Percentiles rank a stretch among this genome's conserved stretches.
Evolutionary conservation across 768 basidiomycete species (phyloP).

Genomic region (Leccinum sublutescens): DNA sequence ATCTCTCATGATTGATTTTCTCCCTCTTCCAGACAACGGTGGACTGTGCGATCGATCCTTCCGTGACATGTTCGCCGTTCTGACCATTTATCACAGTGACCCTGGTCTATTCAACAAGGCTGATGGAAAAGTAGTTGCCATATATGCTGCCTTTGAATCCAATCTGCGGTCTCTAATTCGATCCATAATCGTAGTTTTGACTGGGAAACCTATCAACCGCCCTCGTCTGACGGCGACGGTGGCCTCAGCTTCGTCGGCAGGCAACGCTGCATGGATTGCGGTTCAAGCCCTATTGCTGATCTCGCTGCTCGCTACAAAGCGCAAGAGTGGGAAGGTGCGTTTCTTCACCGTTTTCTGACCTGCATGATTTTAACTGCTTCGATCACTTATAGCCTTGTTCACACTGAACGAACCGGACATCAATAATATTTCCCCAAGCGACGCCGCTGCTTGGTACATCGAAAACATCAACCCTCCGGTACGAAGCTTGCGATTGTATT

Average conservation of each 20-base stretch:
- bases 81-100: constrained; percentile 18
- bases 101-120: constrained; percentile 34
- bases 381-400: constrained; percentile 28
- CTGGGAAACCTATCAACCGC: constrained; percentile 36
- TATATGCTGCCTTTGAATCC: constrained; percentile 18
- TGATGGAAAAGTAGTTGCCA: constrained; percentile 33
- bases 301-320: constrained; percentile 32
- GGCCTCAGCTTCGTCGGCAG: constrained; percentile 40
- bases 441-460: constrained; percentile 38
- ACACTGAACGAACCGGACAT: constrained; percentile 39
- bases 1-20: not conserved
- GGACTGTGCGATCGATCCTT: constrained; percentile 26
- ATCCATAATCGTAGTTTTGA: constrained; percentile 29
- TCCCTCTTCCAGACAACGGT: constrained; percentile 21
- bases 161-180: not conserved
- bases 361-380: not conserved
- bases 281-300: constrained; percentile 35
- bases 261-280: constrained; percentile 38
- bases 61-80: not conserved
- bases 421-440: constrained; percentile 27
- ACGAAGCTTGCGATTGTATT: constrained; percentile 1
- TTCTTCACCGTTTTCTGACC: not conserved
- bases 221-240: constrained; percentile 35
- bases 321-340: constrained; percentile 33
- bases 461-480: constrained; percentile 36